A percentile compares a stretch with the other conserved stretches of the same genome.
Conservation (phyloP, 2,329 filamentous ascomycete genomes). For the Corniculantispora saksenae region DNA sequence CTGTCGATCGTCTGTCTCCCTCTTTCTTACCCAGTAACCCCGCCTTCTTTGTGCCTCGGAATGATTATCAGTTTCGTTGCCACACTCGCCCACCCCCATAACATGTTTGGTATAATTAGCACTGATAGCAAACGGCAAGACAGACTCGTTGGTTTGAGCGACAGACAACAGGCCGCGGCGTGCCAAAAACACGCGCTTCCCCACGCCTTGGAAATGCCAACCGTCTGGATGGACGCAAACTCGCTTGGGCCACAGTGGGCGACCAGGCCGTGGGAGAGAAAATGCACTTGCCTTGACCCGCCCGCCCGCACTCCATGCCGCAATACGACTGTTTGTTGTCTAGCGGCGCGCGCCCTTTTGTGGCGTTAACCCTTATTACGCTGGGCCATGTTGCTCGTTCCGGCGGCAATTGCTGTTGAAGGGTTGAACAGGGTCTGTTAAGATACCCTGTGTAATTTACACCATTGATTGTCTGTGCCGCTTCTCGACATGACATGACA, state of each 20-base stretch:
- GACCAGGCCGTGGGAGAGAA: too few species aligned
- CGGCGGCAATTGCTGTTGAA: not conserved
- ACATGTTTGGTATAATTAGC: too few species aligned
- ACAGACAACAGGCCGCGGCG: too few species aligned
- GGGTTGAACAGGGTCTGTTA: too few species aligned
- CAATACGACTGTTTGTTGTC: not conserved
- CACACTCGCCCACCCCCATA: too few species aligned
- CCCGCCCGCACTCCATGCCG: not conserved
- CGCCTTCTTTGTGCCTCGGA: not conserved
- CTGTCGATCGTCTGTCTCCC: not conserved
- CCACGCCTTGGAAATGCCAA: too few species aligned
- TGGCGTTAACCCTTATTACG: constrained; percentile 7
- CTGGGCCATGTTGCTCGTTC: not conserved
- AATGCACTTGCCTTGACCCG: too few species aligned
- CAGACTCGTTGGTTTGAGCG: too few species aligned
- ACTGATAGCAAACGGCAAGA: too few species aligned
- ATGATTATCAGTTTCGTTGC: not conserved
- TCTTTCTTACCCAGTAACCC: not conserved
- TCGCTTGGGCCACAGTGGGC: too few species aligned
- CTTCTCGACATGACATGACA: not conserved
- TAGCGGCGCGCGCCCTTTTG: not conserved
- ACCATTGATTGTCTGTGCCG: not conserved
- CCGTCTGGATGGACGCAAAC: too few species aligned
- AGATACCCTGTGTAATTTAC: not conserved
- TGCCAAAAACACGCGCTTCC: too few species aligned